Evolutionary conservation across 1,139 yeast genomes (phyloP).

Genomic region (Hansenula lynferdii): DNA sequence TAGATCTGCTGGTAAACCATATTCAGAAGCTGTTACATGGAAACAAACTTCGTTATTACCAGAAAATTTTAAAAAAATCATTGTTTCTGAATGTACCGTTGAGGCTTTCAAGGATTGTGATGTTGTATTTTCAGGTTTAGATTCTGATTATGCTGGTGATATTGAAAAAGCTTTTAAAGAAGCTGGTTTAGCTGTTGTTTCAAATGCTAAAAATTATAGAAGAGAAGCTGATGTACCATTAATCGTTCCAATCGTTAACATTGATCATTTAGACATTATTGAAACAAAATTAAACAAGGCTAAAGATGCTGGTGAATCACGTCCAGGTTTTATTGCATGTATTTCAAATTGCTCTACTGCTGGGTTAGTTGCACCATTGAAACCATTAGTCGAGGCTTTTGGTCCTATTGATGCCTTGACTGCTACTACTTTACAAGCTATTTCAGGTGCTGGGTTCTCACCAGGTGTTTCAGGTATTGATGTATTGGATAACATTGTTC

Average conservation of each 20-base stretch:
- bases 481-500: constrained; percentile 89
- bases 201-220: constrained; percentile 96
- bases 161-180: constrained; percentile 83
- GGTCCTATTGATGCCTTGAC: constrained; percentile 89
- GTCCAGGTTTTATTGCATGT: constrained; percentile 84
- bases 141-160: constrained; percentile 89
- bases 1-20: constrained; percentile 89
- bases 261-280: constrained; percentile 84
- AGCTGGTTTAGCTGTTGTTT: constrained; percentile 77
- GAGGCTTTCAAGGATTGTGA: constrained; percentile 84
- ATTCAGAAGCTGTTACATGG: constrained; percentile 88
- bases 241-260: constrained; percentile 91
- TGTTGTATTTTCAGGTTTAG: constrained; percentile 91
- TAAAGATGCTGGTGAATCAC: constrained; percentile 44
- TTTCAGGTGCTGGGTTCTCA: constrained; percentile 97
- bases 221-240: constrained; percentile 85
- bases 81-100: constrained; percentile 74
- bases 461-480: constrained; percentile 98
- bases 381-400: constrained; percentile 81
- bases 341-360: constrained; percentile 99
- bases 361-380: constrained; percentile 93
- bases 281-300: constrained; percentile 55
- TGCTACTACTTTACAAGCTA: constrained; percentile 93
- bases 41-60: constrained; percentile 89
- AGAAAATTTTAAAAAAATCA: constrained; percentile 50